Conservation (phyloP, 768 basidiomycete species). For the Lactifluus hygrophoroides region DNA sequence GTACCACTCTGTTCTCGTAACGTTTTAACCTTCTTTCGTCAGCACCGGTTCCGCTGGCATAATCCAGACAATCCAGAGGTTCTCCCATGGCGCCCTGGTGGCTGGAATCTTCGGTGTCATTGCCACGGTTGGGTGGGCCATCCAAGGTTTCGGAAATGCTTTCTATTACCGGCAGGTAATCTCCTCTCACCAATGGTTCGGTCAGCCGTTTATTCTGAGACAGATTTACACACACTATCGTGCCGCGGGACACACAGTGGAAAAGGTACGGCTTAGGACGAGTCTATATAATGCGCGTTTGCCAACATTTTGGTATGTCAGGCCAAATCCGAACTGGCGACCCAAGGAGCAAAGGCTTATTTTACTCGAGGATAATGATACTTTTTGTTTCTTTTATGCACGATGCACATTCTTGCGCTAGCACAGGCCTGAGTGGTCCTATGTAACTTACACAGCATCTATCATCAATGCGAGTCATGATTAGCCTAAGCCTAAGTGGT, state of each 20-base stretch:
- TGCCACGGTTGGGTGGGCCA: conserved; percentile 77
- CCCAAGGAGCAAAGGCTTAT: conserved; percentile 81
- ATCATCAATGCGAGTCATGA: too few species aligned
- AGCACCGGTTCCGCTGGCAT: conserved; percentile 94
- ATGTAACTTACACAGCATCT: too few species aligned
- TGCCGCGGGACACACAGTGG: conserved; percentile 80
- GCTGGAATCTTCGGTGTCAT: conserved; percentile 77
- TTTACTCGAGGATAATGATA: conserved; percentile 66
- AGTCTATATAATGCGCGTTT: conserved; percentile 6
- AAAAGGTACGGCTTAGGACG: conserved; percentile 47
- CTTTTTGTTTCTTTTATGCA: conserved; percentile 3
- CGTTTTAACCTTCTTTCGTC: background rate
- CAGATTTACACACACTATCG: conserved; percentile 74
- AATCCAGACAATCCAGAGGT: conserved; percentile 86
- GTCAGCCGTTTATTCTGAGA: background rate
- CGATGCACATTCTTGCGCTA: conserved; percentile 1
- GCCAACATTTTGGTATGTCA: conserved; percentile 26
- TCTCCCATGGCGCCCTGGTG: conserved; percentile 56
- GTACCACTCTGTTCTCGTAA: background rate
- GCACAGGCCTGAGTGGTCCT: background rate
- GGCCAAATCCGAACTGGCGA: conserved; percentile 79
- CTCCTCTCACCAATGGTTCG: conserved; percentile 14
- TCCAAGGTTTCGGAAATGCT: conserved; percentile 78
- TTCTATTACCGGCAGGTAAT: conserved; percentile 72
- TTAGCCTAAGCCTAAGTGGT: too few species aligned